A percentile compares a stretch with the other conserved stretches of the same genome.
phyloP scores from a whole-genome alignment of 257 asterid species.

The Linderniella brevidens region DNA sequence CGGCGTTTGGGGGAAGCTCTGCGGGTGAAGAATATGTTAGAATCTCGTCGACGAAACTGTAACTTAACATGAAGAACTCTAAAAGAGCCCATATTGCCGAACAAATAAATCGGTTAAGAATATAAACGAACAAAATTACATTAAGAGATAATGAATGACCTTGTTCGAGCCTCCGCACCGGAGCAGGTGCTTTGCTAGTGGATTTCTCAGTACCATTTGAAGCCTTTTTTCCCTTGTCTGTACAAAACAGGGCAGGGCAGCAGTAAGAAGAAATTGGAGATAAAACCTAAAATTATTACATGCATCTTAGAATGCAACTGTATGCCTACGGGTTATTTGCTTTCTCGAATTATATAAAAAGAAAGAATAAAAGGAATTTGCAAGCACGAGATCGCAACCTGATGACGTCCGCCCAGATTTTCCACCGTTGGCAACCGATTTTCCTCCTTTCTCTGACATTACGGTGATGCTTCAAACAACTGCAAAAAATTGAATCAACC shows the following conservation, averaged over 20 bases:
- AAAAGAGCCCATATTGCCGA: background rate
- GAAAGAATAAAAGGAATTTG: background rate
- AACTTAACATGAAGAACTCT: slow-evolving; percentile 1
- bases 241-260: slow-evolving; percentile 17
- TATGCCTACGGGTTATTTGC: slow-evolving; percentile 1
- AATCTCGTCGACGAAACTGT: slow-evolving; percentile 10
- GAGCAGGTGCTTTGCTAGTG: slow-evolving; percentile 29
- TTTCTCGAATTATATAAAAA: background rate
- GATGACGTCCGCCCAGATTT: slow-evolving; percentile 23
- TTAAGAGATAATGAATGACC: slow-evolving; percentile 25
- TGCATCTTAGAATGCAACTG: too few species aligned
- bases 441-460: too few species aligned
- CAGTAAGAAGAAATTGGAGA: slow-evolving; percentile 13
- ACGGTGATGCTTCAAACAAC: too few species aligned
- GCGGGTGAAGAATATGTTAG: slow-evolving; percentile 16
- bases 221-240: slow-evolving; percentile 45
- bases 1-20: slow-evolving; percentile 44
- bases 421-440: slow-evolving; percentile 19
- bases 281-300: slow-evolving; percentile 4
- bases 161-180: slow-evolving; percentile 37
- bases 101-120: background rate
- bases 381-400: slow-evolving; percentile 8
- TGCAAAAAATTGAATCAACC: too few species aligned
- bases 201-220: slow-evolving; percentile 34
- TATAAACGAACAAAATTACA: background rate